These are phyloP conservation scores for Coprinopsis cinerea DNA, from an alignment of 768 basidiomycete species.

Conservation along the genomic window DNA sequence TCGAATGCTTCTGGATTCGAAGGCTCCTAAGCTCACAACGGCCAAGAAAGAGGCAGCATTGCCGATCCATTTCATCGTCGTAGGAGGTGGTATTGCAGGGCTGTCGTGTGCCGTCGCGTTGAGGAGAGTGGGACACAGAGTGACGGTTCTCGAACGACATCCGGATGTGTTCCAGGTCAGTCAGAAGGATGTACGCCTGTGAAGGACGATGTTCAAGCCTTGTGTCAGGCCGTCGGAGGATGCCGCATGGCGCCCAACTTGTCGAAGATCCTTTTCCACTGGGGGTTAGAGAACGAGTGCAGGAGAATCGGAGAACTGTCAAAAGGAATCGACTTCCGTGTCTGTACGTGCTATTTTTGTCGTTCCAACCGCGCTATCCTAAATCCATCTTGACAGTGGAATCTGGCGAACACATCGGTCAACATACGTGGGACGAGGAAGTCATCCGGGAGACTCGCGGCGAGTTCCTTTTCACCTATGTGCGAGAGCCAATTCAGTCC, in stretches of 20 bases:
- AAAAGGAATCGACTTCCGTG: constrained; percentile 18
- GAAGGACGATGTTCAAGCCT: not conserved
- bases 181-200: not conserved
- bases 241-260: constrained; percentile 44
- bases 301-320: constrained; percentile 18
- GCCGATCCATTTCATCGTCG: constrained; percentile 27
- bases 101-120: constrained; percentile 50
- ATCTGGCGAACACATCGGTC: constrained; percentile 43
- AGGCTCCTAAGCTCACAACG: not conserved
- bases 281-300: constrained; percentile 37
- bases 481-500: constrained; percentile 21
- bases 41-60: constrained; percentile 4
- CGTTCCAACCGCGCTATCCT: not conserved
- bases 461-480: constrained; percentile 30
- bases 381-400: constrained; percentile 33
- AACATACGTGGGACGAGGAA: constrained; percentile 46
- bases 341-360: constrained; percentile 12
- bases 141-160: constrained; percentile 43
- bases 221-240: constrained; percentile 20
- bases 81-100: constrained; percentile 46
- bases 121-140: constrained; percentile 48
- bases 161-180: constrained; percentile 10
- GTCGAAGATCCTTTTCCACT: constrained; percentile 48
- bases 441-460: constrained; percentile 40
- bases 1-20: no score